phyloP scores from a whole-genome alignment of 1,284 basidiomycete genomes.

The Ustilago xerochloae region DNA sequence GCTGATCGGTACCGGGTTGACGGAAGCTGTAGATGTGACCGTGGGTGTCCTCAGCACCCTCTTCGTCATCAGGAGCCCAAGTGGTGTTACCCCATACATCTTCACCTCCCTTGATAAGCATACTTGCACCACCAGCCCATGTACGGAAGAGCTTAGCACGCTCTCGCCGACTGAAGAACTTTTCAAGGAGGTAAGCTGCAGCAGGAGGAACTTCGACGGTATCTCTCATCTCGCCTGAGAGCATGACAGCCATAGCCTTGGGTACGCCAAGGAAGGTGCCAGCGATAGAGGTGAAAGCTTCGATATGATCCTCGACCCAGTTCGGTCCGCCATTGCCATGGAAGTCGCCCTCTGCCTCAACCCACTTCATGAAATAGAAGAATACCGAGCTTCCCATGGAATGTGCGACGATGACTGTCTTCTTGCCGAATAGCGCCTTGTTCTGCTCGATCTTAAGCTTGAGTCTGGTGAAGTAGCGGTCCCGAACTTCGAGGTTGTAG shows the following conservation, averaged over 20 bases:
- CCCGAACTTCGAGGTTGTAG: constrained; percentile 86
- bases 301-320: constrained; percentile 85
- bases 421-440: constrained; percentile 78
- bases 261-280: constrained; percentile 83
- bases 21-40: constrained; percentile 88
- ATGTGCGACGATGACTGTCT: constrained; percentile 87
- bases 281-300: constrained; percentile 74
- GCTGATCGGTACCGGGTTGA: constrained; percentile 38
- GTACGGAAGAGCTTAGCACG: constrained; percentile 89
- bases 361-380: constrained; percentile 79
- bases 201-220: constrained; percentile 91
- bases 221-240: constrained; percentile 88
- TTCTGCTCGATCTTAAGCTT: constrained; percentile 87
- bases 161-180: constrained; percentile 84
- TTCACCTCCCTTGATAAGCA: constrained; percentile 79
- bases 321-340: constrained; percentile 85
- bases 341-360: constrained; percentile 78
- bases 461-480: constrained; percentile 89
- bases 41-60: constrained; percentile 68
- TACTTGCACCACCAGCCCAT: constrained; percentile 89
- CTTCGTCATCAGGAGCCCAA: constrained; percentile 64
- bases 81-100: constrained; percentile 84
- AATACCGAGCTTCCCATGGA: constrained; percentile 69
- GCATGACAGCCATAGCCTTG: constrained; percentile 94
- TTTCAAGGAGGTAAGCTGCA: constrained; percentile 77